phyloP scores from a whole-genome alignment of 306 rosid species.

The Malus asiatica region DNA sequence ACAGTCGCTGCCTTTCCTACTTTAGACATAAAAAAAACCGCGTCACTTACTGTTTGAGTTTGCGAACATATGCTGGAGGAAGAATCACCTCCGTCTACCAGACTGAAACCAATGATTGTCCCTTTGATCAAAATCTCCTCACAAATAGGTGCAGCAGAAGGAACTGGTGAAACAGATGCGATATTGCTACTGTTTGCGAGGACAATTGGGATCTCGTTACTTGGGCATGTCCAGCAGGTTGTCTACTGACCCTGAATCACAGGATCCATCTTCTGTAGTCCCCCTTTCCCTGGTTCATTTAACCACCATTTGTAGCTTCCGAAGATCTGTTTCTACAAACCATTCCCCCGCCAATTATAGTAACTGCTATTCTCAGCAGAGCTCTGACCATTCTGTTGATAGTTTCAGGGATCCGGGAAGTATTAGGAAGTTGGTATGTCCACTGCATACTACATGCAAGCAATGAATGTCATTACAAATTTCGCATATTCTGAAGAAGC shows the following conservation, averaged over 20 bases:
- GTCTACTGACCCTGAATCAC: neutral
- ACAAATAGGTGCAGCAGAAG: conserved; percentile 24
- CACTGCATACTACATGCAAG: neutral
- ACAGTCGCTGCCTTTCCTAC: no score
- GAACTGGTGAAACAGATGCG: neutral
- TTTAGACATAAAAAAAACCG: no score
- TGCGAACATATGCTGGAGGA: no score
- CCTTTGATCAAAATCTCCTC: conserved; percentile 12
- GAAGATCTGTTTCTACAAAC: neutral
- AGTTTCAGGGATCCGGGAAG: conserved; percentile 6
- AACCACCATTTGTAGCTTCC: conserved; percentile 8
- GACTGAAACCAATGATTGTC: conserved; percentile 9
- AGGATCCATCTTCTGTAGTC: conserved; percentile 2
- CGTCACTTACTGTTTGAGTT: no score
- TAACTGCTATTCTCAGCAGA: conserved; percentile 8
- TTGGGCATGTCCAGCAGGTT: neutral
- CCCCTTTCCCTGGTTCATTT: conserved; percentile 4
- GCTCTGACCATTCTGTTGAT: conserved; percentile 11
- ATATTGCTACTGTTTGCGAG: neutral
- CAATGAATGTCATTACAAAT: neutral
- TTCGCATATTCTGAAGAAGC: neutral
- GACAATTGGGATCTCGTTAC: neutral
- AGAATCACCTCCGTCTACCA: neutral
- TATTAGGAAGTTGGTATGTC: neutral
- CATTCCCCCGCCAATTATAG: neutral